Evolutionary conservation across 2,329 filamentous ascomycete genomes (phyloP), one percentile per base, ranked within the genome.

Genomic region (Aspergillus bombycis): DNA sequence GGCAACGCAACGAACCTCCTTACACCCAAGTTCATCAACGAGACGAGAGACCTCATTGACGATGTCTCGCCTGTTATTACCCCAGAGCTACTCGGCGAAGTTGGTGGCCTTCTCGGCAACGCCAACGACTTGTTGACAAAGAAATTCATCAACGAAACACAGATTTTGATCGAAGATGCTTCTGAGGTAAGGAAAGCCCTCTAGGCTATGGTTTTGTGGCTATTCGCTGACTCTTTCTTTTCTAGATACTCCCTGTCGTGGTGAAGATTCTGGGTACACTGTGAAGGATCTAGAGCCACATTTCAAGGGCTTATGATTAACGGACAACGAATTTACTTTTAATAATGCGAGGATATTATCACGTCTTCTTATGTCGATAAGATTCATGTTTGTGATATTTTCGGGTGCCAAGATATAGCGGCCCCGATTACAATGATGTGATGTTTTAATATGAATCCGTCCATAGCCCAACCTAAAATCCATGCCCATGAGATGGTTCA

Each of bases 371-470:
- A 65, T 67, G 64, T 67, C 62, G 60, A 67, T 67, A 63, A 62
- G 30, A 19, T 58, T 61, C 36, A 52, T 59, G 52, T 60, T 87
- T 81, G 86, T 84, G 56, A 84, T 75, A 52, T 87, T 79, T 72
- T 48, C 30, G 52, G 26, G 28, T 38, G 19, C 52, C 32, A 14
- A 86, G 72, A 86, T 86, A 60, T 72, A 86, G 86, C 59, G 82
- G n/a, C 80, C 46, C 76, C 73, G 19, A 43, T 58, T 52, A 55
- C 38, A 54, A 86, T 53, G 50, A 61, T 48, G 52, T 55, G 43
- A 46, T 64, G 58, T 48, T 38, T 26, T 34, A 30, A 45, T 59
- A 57, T 38, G 38, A 21, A 50, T 57, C 36, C 11, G 34, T 58
- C 55, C 46, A 60, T 60, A 60, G 61, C 43, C 52, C 32, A 53